Evolutionary conservation across 2,329 filamentous ascomycete species (phyloP).

Genomic region (Aspergillus aculeatus): DNA sequence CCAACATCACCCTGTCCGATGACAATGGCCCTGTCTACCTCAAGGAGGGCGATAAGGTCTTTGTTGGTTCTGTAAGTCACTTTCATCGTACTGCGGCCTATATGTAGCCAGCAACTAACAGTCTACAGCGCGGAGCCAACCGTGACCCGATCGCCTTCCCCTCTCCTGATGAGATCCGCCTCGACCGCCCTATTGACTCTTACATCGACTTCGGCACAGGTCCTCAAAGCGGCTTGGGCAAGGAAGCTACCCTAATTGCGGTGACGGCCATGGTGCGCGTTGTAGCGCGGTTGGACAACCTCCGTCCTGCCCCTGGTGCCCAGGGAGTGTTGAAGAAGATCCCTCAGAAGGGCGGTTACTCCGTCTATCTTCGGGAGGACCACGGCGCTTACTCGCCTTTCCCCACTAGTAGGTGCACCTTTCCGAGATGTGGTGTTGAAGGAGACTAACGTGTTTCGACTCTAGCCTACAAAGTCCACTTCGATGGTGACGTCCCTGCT

Average conservation of each 20-base stretch:
- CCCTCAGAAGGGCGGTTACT: constrained; percentile 53
- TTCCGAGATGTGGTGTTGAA: no score
- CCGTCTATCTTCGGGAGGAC: constrained; percentile 65
- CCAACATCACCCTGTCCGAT: constrained; percentile 53
- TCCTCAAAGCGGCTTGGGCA: constrained; percentile 62
- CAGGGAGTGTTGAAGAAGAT: constrained; percentile 70
- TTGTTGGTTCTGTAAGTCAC: constrained; percentile 58
- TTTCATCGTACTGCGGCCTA: background rate
- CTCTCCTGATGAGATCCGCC: constrained; percentile 51
- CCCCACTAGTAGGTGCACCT: constrained; percentile 41
- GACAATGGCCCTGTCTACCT: constrained; percentile 51
- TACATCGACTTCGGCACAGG: constrained; percentile 67
- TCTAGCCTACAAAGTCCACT: constrained; percentile 47
- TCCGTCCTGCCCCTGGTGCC: constrained; percentile 61
- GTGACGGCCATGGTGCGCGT: constrained; percentile 68
- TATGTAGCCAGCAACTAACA: background rate
- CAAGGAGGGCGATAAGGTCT: constrained; percentile 59
- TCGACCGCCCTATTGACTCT: constrained; percentile 60
- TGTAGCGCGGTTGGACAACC: constrained; percentile 59
- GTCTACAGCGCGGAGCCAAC: constrained; percentile 47
- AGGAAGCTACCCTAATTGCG: constrained; percentile 59
- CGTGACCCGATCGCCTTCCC: constrained; percentile 51
- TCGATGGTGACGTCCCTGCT: constrained; percentile 37
- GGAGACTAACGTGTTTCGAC: constrained; percentile 16
- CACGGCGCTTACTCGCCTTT: constrained; percentile 58